Conservation (phyloP, 106 monocot genomes). For the Dendrobium catenatum region DNA sequence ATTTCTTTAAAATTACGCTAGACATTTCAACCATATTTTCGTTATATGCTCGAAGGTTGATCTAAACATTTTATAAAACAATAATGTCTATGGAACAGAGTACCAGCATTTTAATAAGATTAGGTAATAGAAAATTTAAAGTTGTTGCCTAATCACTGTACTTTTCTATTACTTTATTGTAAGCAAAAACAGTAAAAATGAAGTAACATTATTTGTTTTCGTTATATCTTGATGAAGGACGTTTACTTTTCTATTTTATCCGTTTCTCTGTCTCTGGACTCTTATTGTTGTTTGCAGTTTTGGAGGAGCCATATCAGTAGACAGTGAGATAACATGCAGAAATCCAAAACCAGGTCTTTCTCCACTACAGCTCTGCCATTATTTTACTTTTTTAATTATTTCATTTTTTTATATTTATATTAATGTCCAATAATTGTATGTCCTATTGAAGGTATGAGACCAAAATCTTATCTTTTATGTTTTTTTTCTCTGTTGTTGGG, state of each 20-base stretch:
- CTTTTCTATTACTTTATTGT: background rate
- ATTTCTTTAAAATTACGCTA: background rate
- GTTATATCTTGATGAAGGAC: too few species aligned
- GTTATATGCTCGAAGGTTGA: background rate
- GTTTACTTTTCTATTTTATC: background rate
- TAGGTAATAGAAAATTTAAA: background rate
- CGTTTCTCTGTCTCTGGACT: background rate
- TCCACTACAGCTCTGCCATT: background rate
- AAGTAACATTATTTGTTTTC: background rate
- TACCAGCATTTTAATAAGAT: background rate
- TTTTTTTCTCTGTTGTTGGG: background rate
- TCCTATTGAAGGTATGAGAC: background rate
- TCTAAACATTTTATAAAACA: too few species aligned
- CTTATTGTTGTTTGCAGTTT: background rate
- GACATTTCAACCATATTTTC: background rate
- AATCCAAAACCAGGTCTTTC: background rate
- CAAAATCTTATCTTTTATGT: background rate
- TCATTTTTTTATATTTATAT: background rate
- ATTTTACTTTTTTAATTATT: background rate
- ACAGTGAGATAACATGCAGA: conserved; percentile 1
- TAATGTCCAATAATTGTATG: background rate
- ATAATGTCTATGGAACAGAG: too few species aligned
- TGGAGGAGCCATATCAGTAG: background rate
- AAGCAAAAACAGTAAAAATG: background rate
- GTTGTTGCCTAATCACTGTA: background rate